phyloP scores from a whole-genome alignment of 306 rosid species.

The Vicia faba region DNA sequence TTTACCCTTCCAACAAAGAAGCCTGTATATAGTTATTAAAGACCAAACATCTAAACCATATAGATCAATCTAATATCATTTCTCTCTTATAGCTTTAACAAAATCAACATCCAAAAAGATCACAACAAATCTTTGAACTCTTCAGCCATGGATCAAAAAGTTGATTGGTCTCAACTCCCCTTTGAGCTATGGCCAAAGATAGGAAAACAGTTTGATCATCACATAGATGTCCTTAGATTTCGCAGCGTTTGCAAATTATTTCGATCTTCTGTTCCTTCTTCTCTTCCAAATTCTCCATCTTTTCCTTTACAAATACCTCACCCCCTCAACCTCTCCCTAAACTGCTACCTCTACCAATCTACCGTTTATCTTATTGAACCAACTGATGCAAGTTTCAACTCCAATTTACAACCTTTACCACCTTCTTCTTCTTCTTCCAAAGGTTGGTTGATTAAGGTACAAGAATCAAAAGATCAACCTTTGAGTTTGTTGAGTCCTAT shows the following conservation, averaged over 20 bases:
- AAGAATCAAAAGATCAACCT: conserved; percentile 33
- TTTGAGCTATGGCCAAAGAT: conserved; percentile 54
- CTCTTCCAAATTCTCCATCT: conserved; percentile 34
- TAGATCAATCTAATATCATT: neutral
- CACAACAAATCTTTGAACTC: neutral
- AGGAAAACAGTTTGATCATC: conserved; percentile 44
- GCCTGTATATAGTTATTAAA: neutral
- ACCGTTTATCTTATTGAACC: conserved; percentile 47
- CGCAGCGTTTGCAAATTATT: conserved; percentile 54
- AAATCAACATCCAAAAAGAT: neutral
- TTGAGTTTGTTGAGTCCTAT: conserved; percentile 44
- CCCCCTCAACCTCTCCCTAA: neutral
- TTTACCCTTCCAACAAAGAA: neutral
- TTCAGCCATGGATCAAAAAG: conserved; percentile 27
- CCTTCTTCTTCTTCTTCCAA: conserved; percentile 18
- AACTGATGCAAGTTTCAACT: neutral
- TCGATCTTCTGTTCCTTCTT: conserved; percentile 54
- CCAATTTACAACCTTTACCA: neutral
- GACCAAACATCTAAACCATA: neutral
- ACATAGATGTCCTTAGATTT: conserved; percentile 53
- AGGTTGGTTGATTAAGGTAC: conserved; percentile 51
- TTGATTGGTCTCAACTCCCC: conserved; percentile 62
- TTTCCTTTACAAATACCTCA: conserved; percentile 45
- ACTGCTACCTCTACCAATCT: conserved; percentile 25
- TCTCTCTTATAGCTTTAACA: conserved; percentile 5